A percentile compares a stretch with the other conserved stretches of the same genome.
Evolutionary conservation across 768 basidiomycete genomes (phyloP).

Genomic region (Cubamyces lactineus): DNA sequence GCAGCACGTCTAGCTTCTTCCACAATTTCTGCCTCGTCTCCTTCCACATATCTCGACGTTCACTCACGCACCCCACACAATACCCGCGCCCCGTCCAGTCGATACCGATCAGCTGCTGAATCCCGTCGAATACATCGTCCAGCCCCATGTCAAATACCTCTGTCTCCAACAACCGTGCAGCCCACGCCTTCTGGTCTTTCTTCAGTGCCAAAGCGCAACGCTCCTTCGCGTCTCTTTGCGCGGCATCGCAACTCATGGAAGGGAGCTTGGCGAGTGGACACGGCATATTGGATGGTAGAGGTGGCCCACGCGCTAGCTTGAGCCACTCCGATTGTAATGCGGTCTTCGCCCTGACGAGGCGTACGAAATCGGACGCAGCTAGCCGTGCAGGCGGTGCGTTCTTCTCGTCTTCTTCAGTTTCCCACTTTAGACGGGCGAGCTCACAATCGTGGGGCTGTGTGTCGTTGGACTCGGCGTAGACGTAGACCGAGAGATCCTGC

Average conservation of each 20-base stretch:
- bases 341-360: slow-evolving; percentile 31
- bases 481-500: slow-evolving; percentile 21
- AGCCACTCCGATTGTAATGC: slow-evolving; percentile 30
- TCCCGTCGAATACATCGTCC: slow-evolving; percentile 41
- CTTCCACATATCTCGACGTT: slow-evolving; percentile 35
- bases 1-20: slow-evolving; percentile 36
- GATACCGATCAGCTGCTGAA: slow-evolving; percentile 37
- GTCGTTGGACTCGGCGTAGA: slow-evolving; percentile 8
- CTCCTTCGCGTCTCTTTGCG: too few relatives aligned
- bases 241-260: background rate
- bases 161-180: slow-evolving; percentile 21
- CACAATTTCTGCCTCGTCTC: slow-evolving; percentile 37
- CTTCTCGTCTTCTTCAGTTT: slow-evolving; percentile 3
- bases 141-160: slow-evolving; percentile 36
- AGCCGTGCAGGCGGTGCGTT: slow-evolving; percentile 14
- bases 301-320: slow-evolving; percentile 25
- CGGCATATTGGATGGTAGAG: slow-evolving; percentile 23
- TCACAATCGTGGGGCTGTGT: background rate
- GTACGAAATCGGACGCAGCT: slow-evolving; percentile 26
- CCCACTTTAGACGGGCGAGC: background rate
- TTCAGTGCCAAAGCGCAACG: slow-evolving; percentile 8
- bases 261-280: slow-evolving; percentile 26
- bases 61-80: slow-evolving; percentile 40
- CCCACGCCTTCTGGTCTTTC: slow-evolving; percentile 22
- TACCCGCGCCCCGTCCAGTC: slow-evolving; percentile 37